A percentile compares a stretch with the other conserved stretches of the same genome.
These are phyloP conservation scores for Blastobotrys malaysiensis DNA, from an alignment of 1,139 yeast genomes.

Conservation along the genomic window DNA sequence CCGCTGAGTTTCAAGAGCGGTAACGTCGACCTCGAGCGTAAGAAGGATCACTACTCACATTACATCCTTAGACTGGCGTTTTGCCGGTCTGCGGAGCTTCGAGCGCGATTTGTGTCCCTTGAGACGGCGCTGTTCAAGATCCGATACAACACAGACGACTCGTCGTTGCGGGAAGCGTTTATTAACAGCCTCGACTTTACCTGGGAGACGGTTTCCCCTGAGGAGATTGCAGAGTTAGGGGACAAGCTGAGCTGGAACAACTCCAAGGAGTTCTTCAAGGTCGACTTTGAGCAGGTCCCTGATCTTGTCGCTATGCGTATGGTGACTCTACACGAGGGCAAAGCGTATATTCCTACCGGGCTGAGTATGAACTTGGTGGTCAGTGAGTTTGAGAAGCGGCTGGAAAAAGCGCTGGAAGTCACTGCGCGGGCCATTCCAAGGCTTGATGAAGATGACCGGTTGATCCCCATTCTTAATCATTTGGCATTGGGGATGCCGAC, in stretches of 20 bases:
- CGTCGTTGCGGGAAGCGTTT: constrained; percentile 67
- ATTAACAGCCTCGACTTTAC: constrained; percentile 48
- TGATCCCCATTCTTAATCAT: constrained; percentile 76
- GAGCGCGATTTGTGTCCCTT: constrained; percentile 69
- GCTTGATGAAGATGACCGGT: constrained; percentile 85
- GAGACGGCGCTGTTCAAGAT: constrained; percentile 72
- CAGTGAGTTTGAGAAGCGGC: constrained; percentile 57
- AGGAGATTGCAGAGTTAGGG: constrained; percentile 52
- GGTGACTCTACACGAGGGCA: constrained; percentile 61
- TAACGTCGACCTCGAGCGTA: constrained; percentile 46
- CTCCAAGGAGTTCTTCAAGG: constrained; percentile 45
- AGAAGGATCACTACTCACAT: constrained; percentile 90
- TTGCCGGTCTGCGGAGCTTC: constrained; percentile 77
- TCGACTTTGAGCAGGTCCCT: constrained; percentile 82
- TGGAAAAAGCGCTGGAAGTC: constrained; percentile 49
- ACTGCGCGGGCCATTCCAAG: constrained; percentile 80
- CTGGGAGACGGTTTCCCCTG: constrained; percentile 63
- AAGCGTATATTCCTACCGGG: constrained; percentile 79
- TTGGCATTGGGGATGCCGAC: constrained; percentile 52
- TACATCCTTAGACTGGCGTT: constrained; percentile 82
- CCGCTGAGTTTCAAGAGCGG: constrained; percentile 46
- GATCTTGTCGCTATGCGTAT: constrained; percentile 67
- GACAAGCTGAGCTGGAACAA: constrained; percentile 42
- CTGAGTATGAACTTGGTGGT: constrained; percentile 64
- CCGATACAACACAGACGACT: constrained; percentile 60